Percentiles rank a stretch among this genome's conserved stretches.
These are phyloP conservation scores for Ensete glaucum DNA, from an alignment of 176 grass and related monocot genomes.

Conservation along the genomic window DNA sequence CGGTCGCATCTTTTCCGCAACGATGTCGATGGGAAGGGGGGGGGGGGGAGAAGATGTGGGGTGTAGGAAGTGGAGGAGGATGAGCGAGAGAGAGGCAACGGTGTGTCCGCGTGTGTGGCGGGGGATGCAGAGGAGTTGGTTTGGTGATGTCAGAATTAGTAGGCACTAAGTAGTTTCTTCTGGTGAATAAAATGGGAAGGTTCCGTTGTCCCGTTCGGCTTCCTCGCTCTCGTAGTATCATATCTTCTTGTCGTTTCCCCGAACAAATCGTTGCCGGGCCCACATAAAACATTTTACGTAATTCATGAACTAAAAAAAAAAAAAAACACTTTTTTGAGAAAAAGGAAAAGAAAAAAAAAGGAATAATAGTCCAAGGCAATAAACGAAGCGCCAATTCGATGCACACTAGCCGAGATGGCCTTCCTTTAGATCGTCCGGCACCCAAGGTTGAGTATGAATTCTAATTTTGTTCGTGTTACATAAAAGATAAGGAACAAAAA, in stretches of 20 bases:
- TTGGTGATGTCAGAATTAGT: too few relatives aligned
- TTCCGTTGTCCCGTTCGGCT: background rate
- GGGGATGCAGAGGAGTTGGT: background rate
- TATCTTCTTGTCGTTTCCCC: background rate
- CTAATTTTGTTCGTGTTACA: too few relatives aligned
- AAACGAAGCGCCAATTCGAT: slow-evolving; percentile 46
- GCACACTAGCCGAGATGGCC: slow-evolving; percentile 67
- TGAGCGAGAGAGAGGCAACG: background rate
- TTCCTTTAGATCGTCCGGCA: slow-evolving; percentile 57
- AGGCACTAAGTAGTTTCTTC: background rate
- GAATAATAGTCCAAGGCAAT: background rate
- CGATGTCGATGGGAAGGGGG: background rate
- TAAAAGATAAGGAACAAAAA: too few relatives aligned
- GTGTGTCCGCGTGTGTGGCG: background rate
- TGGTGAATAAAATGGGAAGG: background rate
- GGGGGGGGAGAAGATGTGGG: background rate
- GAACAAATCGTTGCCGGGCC: too few relatives aligned
- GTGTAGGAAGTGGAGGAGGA: too few relatives aligned
- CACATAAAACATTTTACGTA: too few relatives aligned
- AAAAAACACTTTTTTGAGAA: too few relatives aligned
- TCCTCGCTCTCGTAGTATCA: background rate
- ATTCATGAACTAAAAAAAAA: too few relatives aligned
- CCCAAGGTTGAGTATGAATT: slow-evolving; percentile 20
- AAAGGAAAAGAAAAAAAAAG: too few relatives aligned
- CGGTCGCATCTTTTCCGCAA: background rate